Base-by-base conservation (phyloP, 1,284 basidiomycete genomes). In the Serendipita sp. region DNA sequence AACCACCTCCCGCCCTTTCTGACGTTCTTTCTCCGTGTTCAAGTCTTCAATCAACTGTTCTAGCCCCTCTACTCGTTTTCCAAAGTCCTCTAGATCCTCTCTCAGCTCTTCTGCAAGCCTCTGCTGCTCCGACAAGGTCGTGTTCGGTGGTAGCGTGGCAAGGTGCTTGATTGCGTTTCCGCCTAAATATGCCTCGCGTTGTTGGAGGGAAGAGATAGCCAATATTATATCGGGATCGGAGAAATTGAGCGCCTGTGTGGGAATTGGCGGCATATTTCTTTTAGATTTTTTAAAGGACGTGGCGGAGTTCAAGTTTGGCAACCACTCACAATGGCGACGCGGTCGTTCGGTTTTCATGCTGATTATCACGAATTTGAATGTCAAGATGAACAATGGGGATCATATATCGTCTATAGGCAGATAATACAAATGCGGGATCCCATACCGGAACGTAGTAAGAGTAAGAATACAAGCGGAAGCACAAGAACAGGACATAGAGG, bases 21-120 rank as follows among this genome's bases (percentile, higher is more conserved):
- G 68, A 61, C 82, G 74, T 61, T 77, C 78, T 64, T 76, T 78
- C 65, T 82, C 79, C 43, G 78, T 79, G 60, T 76, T 75, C 71
- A 87, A 82, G 70, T 91, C 87, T 63, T 82, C 87, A 32, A 87
- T 78, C 60, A 81, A 72, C 42, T 84, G 71, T 60, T 83, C 83
- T 64, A 91, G 71, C 55, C 76, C 76, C 88, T 92, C 85, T 12
- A 93, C 74, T 64, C 85, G 81, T 49, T 76, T 76, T 2, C 78
- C 75, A 35, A 89, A 78, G 0, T 72, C 69, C 50, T 85, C 84
- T 12, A 91, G 74, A 68, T 93, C 91, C 62, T 86, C 84, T 38
- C 87, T 77, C 63, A 93, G 71, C 70, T 91, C 90, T 2, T 82
- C 81, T 0, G 83, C 82, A 61, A 26, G 53, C 34, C 53, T 30